Evolutionary conservation across 2,329 filamentous ascomycete species (phyloP).

Genomic region (Diaporthe australafricana): DNA sequence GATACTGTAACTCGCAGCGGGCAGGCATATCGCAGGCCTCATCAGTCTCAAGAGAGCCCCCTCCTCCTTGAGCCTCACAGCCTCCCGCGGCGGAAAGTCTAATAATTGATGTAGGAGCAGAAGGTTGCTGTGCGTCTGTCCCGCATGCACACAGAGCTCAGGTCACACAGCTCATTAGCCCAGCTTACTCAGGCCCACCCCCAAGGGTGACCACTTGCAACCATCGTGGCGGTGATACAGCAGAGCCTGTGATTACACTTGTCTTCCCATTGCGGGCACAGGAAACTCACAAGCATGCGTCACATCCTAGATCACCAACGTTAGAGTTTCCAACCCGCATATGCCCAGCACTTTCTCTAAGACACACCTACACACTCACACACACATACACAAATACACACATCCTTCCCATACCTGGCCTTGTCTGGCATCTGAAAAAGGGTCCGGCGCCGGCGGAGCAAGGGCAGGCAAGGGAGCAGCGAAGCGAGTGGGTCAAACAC

Average conservation of each 20-base stretch:
- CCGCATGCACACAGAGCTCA: not conserved
- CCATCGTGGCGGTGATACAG: not conserved
- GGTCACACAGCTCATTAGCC: slow-evolving; percentile 1
- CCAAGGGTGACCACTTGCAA: slow-evolving; percentile 15
- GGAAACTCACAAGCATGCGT: not conserved
- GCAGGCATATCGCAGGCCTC: not conserved
- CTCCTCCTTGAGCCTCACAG: not conserved
- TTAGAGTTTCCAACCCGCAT: slow-evolving; percentile 7
- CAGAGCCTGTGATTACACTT: slow-evolving; percentile 1
- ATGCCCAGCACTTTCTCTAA: not conserved
- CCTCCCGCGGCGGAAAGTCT: slow-evolving; percentile 25
- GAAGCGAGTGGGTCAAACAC: slow-evolving; percentile 23
- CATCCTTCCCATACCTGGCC: not conserved
- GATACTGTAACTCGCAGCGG: not conserved
- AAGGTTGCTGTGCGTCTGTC: slow-evolving; percentile 12
- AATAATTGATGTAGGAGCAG: not conserved
- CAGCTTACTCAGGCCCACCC: slow-evolving; percentile 25
- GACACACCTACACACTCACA: not conserved
- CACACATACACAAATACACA: not conserved
- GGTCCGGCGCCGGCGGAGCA: not conserved
- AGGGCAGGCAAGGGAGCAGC: slow-evolving; percentile 11
- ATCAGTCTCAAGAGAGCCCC: not conserved
- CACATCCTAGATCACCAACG: not conserved
- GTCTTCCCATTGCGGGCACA: not conserved
- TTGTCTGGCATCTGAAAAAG: slow-evolving; percentile 21